These are phyloP conservation scores for Citrullus amarus DNA, from an alignment of 306 rosid genomes.

Conservation along the genomic window DNA sequence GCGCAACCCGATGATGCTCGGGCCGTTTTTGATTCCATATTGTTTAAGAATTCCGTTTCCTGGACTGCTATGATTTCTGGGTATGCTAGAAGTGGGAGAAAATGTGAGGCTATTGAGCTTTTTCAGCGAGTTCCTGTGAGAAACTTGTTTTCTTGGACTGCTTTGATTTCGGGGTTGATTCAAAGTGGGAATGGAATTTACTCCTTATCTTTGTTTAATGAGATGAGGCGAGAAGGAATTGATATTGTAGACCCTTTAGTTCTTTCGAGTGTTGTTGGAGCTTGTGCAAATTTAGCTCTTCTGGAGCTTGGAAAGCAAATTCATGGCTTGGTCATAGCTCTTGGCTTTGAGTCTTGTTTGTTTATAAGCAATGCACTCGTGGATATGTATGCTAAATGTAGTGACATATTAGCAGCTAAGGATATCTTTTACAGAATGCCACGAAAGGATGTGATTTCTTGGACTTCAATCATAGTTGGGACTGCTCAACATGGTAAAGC, in stretches of 20 bases:
- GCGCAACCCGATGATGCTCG: constrained; percentile 42
- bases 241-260: constrained; percentile 59
- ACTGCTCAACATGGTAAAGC: constrained; percentile 70
- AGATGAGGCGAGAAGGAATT: constrained; percentile 55
- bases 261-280: constrained; percentile 69
- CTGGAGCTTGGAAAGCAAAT: constrained; percentile 74
- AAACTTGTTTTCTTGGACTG: constrained; percentile 70
- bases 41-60: constrained; percentile 30
- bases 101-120: constrained; percentile 42
- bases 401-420: constrained; percentile 58
- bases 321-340: constrained; percentile 42
- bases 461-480: constrained; percentile 91
- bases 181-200: constrained; percentile 64
- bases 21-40: constrained; percentile 48
- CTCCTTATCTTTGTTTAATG: constrained; percentile 41
- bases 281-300: constrained; percentile 63
- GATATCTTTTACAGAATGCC: constrained; percentile 39
- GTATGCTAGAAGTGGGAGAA: constrained; percentile 58
- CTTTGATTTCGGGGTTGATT: constrained; percentile 79
- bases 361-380: constrained; percentile 70
- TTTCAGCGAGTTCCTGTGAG: constrained; percentile 29
- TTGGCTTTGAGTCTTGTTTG: constrained; percentile 70
- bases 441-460: constrained; percentile 63
- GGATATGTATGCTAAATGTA: constrained; percentile 88
- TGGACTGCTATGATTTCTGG: constrained; percentile 79